These are phyloP conservation scores for Aspergillus ellipticus DNA, from an alignment of 495 filamentous ascomycete species.

Conservation along the genomic window DNA sequence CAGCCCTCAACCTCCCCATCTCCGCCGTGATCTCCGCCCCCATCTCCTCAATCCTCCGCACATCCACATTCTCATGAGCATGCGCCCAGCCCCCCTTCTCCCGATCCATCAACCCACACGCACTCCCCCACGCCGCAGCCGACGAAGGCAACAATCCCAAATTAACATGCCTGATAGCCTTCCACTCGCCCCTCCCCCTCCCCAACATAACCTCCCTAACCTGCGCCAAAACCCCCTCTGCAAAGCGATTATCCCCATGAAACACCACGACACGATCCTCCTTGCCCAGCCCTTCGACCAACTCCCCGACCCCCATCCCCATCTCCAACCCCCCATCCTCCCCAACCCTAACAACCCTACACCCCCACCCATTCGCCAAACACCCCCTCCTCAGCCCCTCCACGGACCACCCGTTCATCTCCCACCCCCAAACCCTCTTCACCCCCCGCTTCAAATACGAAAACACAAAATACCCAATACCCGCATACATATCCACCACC, in stretches of 20 bases:
- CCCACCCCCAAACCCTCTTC: conserved; percentile 73
- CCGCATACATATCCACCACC: conserved; percentile 83
- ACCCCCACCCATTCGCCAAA: conserved; percentile 60
- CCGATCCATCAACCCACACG: conserved; percentile 55
- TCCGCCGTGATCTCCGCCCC: conserved; percentile 26
- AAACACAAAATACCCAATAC: conserved; percentile 91
- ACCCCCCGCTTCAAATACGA: conserved; percentile 71
- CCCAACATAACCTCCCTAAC: conserved; percentile 22
- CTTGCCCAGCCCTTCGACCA: conserved; percentile 28
- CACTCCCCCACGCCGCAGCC: conserved; percentile 57
- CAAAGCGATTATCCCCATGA: conserved; percentile 62
- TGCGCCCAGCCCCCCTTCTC: conserved; percentile 66
- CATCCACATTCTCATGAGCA: conserved; percentile 80
- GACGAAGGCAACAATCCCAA: conserved; percentile 76
- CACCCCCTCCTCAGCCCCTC: conserved; percentile 76
- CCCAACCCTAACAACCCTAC: conserved; percentile 43
- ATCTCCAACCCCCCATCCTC: conserved; percentile 18
- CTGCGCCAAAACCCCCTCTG: conserved; percentile 41
- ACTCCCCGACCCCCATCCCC: conserved; percentile 22
- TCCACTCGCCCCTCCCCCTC: conserved; percentile 30
- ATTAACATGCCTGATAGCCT: conserved; percentile 65
- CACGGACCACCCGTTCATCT: conserved; percentile 83
- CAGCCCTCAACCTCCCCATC: conserved; percentile 14
- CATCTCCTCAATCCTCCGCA: conserved; percentile 56
- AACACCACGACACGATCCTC: conserved; percentile 58